Conservation (phyloP, 495 filamentous ascomycete genomes). For the Echria macrotheca region DNA sequence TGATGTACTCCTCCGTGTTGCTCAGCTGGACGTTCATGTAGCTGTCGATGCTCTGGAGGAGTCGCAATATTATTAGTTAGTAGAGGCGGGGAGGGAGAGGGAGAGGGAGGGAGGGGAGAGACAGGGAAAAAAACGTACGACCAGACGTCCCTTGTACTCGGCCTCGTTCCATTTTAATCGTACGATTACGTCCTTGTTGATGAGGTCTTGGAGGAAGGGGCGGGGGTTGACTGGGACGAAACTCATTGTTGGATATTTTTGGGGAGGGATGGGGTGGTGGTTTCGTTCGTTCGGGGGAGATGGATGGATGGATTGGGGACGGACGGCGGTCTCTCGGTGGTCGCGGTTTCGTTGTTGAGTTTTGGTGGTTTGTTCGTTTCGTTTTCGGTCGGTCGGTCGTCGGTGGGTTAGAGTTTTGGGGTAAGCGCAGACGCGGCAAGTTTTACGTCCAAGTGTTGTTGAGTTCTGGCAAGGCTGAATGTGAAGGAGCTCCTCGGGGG, state of each 20-base stretch:
- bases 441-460: too few relatives aligned
- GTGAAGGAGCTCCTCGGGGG: too few relatives aligned
- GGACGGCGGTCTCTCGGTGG: too few relatives aligned
- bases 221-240: constrained; percentile 33
- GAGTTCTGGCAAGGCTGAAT: too few relatives aligned
- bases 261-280: too few relatives aligned
- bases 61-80: background rate
- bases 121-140: constrained; percentile 35
- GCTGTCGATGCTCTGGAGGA: constrained; percentile 63
- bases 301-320: background rate
- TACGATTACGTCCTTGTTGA: constrained; percentile 84
- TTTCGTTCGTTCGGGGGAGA: background rate
- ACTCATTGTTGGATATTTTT: too few relatives aligned
- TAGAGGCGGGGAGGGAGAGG: too few relatives aligned
- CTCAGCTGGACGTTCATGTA: constrained; percentile 98
- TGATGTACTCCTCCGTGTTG: constrained; percentile 84
- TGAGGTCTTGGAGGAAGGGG: constrained; percentile 36
- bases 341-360: too few relatives aligned
- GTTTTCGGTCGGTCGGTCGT: too few relatives aligned
- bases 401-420: too few relatives aligned
- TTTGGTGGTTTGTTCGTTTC: too few relatives aligned
- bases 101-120: background rate
- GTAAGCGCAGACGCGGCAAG: too few relatives aligned
- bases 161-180: constrained; percentile 97
- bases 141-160: constrained; percentile 88